These are phyloP conservation scores for Mycena haematopus DNA, from an alignment of 768 basidiomycete genomes.

Conservation along the genomic window DNA sequence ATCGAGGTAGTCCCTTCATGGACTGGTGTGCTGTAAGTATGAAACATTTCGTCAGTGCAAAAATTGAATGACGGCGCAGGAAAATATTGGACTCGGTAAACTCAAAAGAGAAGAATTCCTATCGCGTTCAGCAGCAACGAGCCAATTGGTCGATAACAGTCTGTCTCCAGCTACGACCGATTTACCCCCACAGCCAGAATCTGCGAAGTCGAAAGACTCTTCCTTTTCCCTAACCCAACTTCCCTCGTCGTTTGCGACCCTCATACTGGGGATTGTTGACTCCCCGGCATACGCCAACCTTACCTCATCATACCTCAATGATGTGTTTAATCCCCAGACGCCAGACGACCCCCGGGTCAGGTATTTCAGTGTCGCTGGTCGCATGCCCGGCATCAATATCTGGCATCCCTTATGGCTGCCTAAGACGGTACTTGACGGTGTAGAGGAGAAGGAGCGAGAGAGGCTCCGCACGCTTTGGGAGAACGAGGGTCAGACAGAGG, in stretches of 20 bases:
- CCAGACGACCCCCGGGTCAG: conserved; percentile 83
- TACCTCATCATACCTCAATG: conserved; percentile 80
- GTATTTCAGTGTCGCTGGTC: conserved; percentile 91
- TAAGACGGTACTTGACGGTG: conserved; percentile 90
- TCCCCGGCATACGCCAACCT: conserved; percentile 97
- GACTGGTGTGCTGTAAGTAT: conserved; percentile 91
- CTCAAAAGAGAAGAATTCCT: conserved; percentile 48
- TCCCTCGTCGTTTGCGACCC: conserved; percentile 84
- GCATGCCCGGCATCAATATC: conserved; percentile 67
- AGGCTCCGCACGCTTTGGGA: conserved; percentile 48
- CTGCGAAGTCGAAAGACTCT: conserved; percentile 29
- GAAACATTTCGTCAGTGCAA: not conserved
- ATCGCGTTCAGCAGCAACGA: conserved; percentile 27
- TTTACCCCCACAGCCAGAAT: conserved; percentile 32
- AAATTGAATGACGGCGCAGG: conserved; percentile 47
- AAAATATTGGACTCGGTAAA: conserved; percentile 91
- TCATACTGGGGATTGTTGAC: conserved; percentile 88
- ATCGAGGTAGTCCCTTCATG: conserved; percentile 98
- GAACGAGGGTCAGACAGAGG: conserved; percentile 18
- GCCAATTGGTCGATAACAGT: conserved; percentile 4
- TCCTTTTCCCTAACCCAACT: conserved; percentile 58
- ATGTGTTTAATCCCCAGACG: conserved; percentile 81
- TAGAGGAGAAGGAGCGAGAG: conserved; percentile 67
- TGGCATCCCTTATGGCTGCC: conserved; percentile 98
- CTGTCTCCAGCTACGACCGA: conserved; percentile 6